A percentile compares a stretch with the other conserved stretches of the same genome.
phyloP scores from a whole-genome alignment of 169 alveolate genomes.

The Plasmodium gonderi region DNA sequence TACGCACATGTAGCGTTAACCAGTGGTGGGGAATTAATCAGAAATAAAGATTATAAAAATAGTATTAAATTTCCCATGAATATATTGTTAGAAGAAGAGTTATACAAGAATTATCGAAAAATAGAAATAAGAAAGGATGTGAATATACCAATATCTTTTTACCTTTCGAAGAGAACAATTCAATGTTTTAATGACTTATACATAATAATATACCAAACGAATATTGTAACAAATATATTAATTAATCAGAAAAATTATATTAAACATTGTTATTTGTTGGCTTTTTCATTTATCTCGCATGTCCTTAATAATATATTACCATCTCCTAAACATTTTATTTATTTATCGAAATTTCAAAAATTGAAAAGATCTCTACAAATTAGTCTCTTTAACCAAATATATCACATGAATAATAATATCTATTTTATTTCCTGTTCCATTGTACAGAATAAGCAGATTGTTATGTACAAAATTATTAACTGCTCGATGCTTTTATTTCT shows the following conservation, averaged over 20 bases:
- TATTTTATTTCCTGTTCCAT: constrained; percentile 74
- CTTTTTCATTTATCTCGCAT: constrained; percentile 59
- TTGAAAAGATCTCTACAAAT: constrained; percentile 38
- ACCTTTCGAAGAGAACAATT: constrained; percentile 40
- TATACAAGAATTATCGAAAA: constrained; percentile 38
- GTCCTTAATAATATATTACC: constrained; percentile 55
- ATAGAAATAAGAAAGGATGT: constrained; percentile 59
- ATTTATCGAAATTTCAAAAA: constrained; percentile 16
- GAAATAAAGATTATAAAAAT: constrained; percentile 24
- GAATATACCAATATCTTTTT: constrained; percentile 67
- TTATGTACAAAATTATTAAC: constrained; percentile 67
- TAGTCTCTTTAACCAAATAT: constrained; percentile 42
- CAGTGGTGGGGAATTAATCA: constrained; percentile 7
- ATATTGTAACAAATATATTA: constrained; percentile 60
- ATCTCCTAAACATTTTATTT: constrained; percentile 51
- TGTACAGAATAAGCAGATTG: constrained; percentile 56
- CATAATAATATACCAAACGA: constrained; percentile 56
- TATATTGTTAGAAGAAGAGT: constrained; percentile 39
- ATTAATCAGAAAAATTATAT: constrained; percentile 72
- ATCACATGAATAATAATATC: constrained; percentile 31
- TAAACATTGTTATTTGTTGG: constrained; percentile 57
- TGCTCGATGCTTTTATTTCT: constrained; percentile 50
- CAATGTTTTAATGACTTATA: constrained; percentile 30
- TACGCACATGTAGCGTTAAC: constrained; percentile 31
- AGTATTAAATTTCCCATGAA: constrained; percentile 55